Base-by-base conservation (phyloP, 2,329 filamentous ascomycete species). In the Stagonosporopsis vannaccii region DNA sequence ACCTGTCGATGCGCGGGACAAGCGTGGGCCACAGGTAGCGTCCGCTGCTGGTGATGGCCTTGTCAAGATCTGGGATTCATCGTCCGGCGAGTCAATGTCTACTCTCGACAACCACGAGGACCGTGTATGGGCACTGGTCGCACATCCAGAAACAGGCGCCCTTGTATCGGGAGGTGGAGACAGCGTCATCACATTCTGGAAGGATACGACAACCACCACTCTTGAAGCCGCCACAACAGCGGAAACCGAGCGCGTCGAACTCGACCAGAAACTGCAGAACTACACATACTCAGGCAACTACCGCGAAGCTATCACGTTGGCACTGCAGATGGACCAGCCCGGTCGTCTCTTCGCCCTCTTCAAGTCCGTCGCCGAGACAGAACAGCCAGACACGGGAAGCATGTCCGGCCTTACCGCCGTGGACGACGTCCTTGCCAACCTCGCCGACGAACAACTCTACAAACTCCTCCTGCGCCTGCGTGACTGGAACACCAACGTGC, bases 101-200 rank as follows among this genome's bases (percentile, higher is more conserved):
- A 99, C 95, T 0, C 84, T 99, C 4, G 95, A 99, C 78, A 98
- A 98, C 77, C 95, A 99, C 75, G 92, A 92, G 67, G 95, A 99
- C 77, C 87, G 95, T 54, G 93, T 98, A 1, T 97, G 93, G 93
- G 92, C 92, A 0, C 80, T 98, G 17, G 86, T 91, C 4, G 86
- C 91, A 11, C 84, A 94, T 41, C 71, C 70, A 45, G 62, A 70
- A n/a, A 80, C 78, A 3, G 82, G 93, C 68, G 87, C 87, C 45
- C 85, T 99, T 48, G 89, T 96, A 32, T 98, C 95, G 6, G 95
- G 93, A 32, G 93, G 91, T 55, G 94, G 90, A 48, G 95, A 99
- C 76, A 93, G 92, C 30, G 93, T 92, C 0, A 86, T 99, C 33
- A 96, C 92, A 0, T 97, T 98, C 79, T 99, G 95, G 95, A 88